These are phyloP conservation scores for Hanseniaspora vineae DNA, from an alignment of 805 yeast species.

Conservation along the genomic window DNA sequence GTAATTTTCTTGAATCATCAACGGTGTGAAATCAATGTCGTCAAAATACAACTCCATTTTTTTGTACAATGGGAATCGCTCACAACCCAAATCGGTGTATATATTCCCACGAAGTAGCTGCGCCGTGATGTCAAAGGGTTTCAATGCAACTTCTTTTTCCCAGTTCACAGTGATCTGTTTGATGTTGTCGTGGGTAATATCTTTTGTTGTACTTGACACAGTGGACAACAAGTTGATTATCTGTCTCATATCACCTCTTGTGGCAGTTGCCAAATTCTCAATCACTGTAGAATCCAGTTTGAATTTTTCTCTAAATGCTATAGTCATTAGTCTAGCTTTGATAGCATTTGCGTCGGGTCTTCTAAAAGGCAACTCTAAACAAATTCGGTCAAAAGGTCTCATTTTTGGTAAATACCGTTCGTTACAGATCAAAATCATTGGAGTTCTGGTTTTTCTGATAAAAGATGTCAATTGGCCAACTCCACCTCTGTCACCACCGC, in stretches of 20 bases:
- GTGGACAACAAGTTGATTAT: conserved; percentile 83
- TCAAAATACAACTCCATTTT: conserved; percentile 83
- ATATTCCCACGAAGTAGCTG: conserved; percentile 49
- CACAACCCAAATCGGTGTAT: conserved; percentile 32
- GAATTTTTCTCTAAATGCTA: conserved; percentile 74
- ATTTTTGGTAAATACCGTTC: conserved; percentile 87
- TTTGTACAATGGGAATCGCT: conserved; percentile 53
- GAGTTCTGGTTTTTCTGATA: conserved; percentile 75
- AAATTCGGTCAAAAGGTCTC: conserved; percentile 84
- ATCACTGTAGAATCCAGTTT: conserved; percentile 69
- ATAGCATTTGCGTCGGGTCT: conserved; percentile 79
- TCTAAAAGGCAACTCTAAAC: conserved; percentile 71
- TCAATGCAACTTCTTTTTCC: conserved; percentile 82
- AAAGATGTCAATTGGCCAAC: conserved; percentile 86
- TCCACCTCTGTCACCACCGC: conserved; percentile 98
- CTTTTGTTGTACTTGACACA: conserved; percentile 58
- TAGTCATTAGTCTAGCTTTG: conserved; percentile 75
- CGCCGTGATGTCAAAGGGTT: conserved; percentile 83
- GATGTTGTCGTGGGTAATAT: conserved; percentile 52
- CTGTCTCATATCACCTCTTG: conserved; percentile 87
- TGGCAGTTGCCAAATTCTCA: conserved; percentile 72
- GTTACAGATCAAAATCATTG: conserved; percentile 86
- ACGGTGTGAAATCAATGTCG: conserved; percentile 87
- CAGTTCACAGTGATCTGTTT: conserved; percentile 52
- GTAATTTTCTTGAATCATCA: conserved; percentile 94